Conservation (phyloP, 2,329 filamentous ascomycete genomes). For the Aspergillus caelatus region DNA sequence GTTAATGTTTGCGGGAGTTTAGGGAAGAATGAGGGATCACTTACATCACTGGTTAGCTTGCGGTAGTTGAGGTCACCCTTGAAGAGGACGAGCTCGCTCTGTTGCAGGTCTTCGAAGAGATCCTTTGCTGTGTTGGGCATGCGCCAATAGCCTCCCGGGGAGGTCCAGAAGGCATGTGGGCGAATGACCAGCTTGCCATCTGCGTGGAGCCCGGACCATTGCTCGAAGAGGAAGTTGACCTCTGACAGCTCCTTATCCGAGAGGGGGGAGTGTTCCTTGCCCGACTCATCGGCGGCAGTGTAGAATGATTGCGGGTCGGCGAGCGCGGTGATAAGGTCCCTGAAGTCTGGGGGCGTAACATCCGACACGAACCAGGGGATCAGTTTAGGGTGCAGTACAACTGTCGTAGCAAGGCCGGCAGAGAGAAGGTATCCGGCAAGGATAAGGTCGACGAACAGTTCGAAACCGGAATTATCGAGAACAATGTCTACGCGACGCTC, state of each 20-base stretch:
- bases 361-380: slow-evolving; percentile 99
- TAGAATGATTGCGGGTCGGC: slow-evolving; percentile 78
- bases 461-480: slow-evolving; percentile 95
- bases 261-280: slow-evolving; percentile 63
- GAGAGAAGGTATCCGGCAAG: slow-evolving; percentile 88
- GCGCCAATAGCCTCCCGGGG: slow-evolving; percentile 84
- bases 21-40: slow-evolving; percentile 35
- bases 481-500: slow-evolving; percentile 88
- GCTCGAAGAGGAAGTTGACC: slow-evolving; percentile 75
- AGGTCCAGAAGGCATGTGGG: slow-evolving; percentile 90
- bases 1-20: not conserved
- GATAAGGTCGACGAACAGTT: slow-evolving; percentile 92
- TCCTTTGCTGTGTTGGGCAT: slow-evolving; percentile 69
- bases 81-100: slow-evolving; percentile 87
- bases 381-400: slow-evolving; percentile 89
- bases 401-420: slow-evolving; percentile 78
- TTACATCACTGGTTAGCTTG: slow-evolving; percentile 86
- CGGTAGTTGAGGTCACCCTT: slow-evolving; percentile 98
- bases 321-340: slow-evolving; percentile 78
- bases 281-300: slow-evolving; percentile 67
- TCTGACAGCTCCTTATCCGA: slow-evolving; percentile 68
- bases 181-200: slow-evolving; percentile 83
- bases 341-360: slow-evolving; percentile 84
- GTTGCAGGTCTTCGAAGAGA: slow-evolving; percentile 75
- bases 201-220: slow-evolving; percentile 78